A percentile compares a stretch with the other conserved stretches of the same genome.
Evolutionary conservation across 2,329 filamentous ascomycete species (phyloP).

Genomic region (Dissoconium aciculare): DNA sequence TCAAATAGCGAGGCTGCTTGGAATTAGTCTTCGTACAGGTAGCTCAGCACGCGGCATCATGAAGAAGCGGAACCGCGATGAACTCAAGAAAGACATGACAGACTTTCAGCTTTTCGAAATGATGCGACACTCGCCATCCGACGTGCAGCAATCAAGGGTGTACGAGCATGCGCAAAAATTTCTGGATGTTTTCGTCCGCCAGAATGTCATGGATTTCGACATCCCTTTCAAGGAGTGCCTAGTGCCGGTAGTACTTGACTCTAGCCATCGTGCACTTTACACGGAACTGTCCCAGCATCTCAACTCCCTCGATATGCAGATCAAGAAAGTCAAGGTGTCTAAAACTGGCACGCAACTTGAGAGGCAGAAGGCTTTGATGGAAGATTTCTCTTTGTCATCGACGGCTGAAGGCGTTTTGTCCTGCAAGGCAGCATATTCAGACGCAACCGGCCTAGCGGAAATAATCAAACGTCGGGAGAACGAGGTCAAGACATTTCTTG

Average conservation of each 20-base stretch:
- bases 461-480: constrained; percentile 6
- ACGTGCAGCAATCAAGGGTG: constrained; percentile 38
- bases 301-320: constrained; percentile 36
- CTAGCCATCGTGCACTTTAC: constrained; percentile 39
- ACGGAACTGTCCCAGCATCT: constrained; percentile 41
- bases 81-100: constrained; percentile 29
- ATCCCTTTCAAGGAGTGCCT: constrained; percentile 31
- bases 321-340: constrained; percentile 25
- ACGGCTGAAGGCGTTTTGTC: constrained; percentile 41
- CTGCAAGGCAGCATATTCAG: constrained; percentile 27
- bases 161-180: constrained; percentile 41
- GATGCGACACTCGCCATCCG: constrained; percentile 35
- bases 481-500: constrained; percentile 3
- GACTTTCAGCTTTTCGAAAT: constrained; percentile 42
- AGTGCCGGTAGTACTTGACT: constrained; percentile 29
- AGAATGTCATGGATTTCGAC: constrained; percentile 23
- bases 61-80: constrained; percentile 33
- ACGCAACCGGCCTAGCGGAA: constrained; percentile 8
- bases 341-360: constrained; percentile 13
- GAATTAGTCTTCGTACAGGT: constrained; percentile 40
- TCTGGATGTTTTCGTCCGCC: constrained; percentile 38
- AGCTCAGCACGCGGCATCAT: constrained; percentile 33
- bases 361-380: constrained; percentile 30
- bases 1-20: constrained; percentile 41
- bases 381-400: constrained; percentile 31